Base-by-base conservation (phyloP, 306 rosid genomes). In the Casuarina cunninghamiana region DNA sequence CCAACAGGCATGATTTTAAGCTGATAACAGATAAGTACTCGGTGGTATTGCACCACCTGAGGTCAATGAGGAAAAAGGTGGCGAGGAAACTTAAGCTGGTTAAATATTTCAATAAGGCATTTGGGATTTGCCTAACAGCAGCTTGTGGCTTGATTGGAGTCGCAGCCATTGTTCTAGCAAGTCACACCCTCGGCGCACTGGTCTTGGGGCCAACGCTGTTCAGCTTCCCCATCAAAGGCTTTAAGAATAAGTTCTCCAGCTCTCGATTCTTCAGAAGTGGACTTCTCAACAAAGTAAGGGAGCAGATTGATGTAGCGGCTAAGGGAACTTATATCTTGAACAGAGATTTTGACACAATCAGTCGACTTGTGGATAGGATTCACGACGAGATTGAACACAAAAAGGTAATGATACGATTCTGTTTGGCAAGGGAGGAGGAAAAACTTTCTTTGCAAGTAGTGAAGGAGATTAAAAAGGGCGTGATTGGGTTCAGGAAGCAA, bases 291-390 rank as follows among this genome's bases (percentile, higher is more conserved):
- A 57, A 70, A 78, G 82, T 79, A 37, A 62, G 87, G 21, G 85
- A 83, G 16, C 90, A 87, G 53, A 72, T 89, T 49, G 96, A 89
- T 39, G 69, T 73, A 32, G 90, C 92, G 32, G 87, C 93, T 0
- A 91, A 89, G 58, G 93, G 92, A 35, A 86, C 86, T 32, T 91
- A 86, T 39, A 85, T 89, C 55, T 42, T 89, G 87, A 83, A 77
- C 3, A 79, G 85, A 70, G 90, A 86, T 79, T 87, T 87, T 10
- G 89, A 91, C 5, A 88, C 88, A 46, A 86, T 84, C 81, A 84
- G 92, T 39, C 43, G 90, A n/a, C 86, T 88, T 6, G 85, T 88
- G 13, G 77, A 78, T 7, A 17, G 90, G 46, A 78, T 91, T 53
- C 85, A 71, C 5, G 86, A 85, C 74, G 92, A 79, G 54, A 73